Evolutionary conservation across 75 land plant genomes (phyloP).

Genomic region (Pinus taeda): DNA sequence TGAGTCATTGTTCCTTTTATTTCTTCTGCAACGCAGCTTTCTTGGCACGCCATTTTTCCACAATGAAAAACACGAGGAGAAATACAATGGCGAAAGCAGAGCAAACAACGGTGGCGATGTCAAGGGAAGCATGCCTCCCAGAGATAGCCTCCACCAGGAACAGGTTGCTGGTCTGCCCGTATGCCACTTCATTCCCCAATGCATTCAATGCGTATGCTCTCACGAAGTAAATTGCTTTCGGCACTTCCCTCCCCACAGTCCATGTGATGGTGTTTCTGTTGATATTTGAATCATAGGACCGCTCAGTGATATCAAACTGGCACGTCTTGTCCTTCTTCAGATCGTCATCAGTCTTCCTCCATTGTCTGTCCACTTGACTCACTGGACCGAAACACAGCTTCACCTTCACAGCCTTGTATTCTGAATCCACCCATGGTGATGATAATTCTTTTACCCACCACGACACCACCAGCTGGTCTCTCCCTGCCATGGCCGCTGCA

Average conservation of each 20-base stretch:
- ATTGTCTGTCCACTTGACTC: constrained; percentile 63
- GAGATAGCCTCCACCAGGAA: constrained; percentile 57
- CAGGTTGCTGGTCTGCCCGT: constrained; percentile 56
- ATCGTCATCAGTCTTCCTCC: constrained; percentile 51
- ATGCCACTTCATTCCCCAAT: constrained; percentile 42
- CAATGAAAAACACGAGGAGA: constrained; percentile 47
- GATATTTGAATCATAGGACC: constrained; percentile 9
- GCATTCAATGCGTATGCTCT: constrained; percentile 62
- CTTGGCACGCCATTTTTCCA: constrained; percentile 37
- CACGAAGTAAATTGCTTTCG: constrained; percentile 70
- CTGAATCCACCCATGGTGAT: constrained; percentile 15
- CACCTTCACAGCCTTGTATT: constrained; percentile 23
- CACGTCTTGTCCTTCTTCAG: constrained; percentile 40
- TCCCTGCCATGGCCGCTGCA: constrained; percentile 69
- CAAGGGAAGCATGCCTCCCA: constrained; percentile 66
- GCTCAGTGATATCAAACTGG: constrained; percentile 33
- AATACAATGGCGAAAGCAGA: constrained; percentile 78
- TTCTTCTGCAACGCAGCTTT: background rate
- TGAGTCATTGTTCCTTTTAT: too few relatives aligned
- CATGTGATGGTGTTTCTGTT: constrained; percentile 13
- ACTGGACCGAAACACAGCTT: constrained; percentile 76
- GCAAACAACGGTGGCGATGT: constrained; percentile 68
- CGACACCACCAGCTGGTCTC: constrained; percentile 44
- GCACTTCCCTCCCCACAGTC: constrained; percentile 45
- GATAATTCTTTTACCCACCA: constrained; percentile 27